Base-by-base conservation (phyloP, 495 filamentous ascomycete genomes). In the Penicillium egyptiacum region DNA sequence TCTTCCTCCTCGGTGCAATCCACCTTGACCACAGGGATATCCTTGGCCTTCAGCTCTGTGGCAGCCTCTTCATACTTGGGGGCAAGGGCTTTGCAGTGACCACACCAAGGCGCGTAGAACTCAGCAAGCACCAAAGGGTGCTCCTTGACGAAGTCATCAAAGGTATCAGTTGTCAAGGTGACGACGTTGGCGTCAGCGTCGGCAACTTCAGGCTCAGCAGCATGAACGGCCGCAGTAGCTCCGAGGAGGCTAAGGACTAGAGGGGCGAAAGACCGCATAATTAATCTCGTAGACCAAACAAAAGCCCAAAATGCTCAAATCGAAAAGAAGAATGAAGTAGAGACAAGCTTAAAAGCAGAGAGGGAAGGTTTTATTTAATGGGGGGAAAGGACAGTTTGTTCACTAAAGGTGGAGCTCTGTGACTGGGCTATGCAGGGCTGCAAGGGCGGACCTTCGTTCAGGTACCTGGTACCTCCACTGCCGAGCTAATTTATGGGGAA, bases 51-150 rank as follows among this genome's bases (percentile, higher is more conserved):
- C 61, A 99, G 78, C 42, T 88, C 86, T 0, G 92, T 96, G 16
- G 94, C 94, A 41, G 94, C 94, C 71, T 94, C 90, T 61, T 95
- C 90, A 69, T 93, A 94, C 79, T 94, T 90, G 58, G 90, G 89
- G 43, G 89, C 90, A 30, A 94, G 78, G 59, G 91, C 88, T 81
- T 98, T 98, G 88, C 94, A 98, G 83, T 98, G 94, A 62, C 94
- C 94, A 72, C 95, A 99, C 95, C 94, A 98, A 41, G 95, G 95
- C 23, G 94, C 94, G 73, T 95, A 99, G 82, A 96, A 99, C 80
- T 99, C 94, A 56, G 96, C 83, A 59, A 99, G 83, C 43, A 99
- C 94, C 53, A 98, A 81, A 63, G 88, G 85, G 70, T 98, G 86
- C 57, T 87, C 81, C 64, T 86, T 89, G 59, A 99, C 76, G 76